Conservation (phyloP, 2,329 filamentous ascomycete species). For the Sphaerulina populicola region DNA sequence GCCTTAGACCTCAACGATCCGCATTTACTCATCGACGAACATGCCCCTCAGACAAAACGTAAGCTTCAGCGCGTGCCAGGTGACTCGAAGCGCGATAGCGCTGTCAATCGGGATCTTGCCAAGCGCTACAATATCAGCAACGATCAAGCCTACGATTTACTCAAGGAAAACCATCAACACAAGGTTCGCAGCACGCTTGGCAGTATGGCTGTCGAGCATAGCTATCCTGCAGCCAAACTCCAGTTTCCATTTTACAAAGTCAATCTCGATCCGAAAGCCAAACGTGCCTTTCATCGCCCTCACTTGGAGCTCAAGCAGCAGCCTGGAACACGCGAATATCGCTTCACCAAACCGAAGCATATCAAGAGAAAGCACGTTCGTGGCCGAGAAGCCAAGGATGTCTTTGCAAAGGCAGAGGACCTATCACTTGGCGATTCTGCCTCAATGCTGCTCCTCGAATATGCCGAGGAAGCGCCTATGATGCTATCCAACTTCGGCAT, state of each 20-base stretch:
- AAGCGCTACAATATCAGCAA: slow-evolving; percentile 93
- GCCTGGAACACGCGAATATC: slow-evolving; percentile 55
- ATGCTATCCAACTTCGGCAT: slow-evolving; percentile 95
- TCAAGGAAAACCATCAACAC: slow-evolving; percentile 95
- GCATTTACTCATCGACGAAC: slow-evolving; percentile 72
- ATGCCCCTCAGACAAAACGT: slow-evolving; percentile 57
- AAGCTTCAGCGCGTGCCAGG: slow-evolving; percentile 37
- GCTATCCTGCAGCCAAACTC: slow-evolving; percentile 79
- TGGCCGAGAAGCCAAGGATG: slow-evolving; percentile 65
- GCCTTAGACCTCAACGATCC: slow-evolving; percentile 83
- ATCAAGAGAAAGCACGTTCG: slow-evolving; percentile 77
- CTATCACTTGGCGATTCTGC: slow-evolving; percentile 79
- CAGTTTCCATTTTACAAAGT: slow-evolving; percentile 96
- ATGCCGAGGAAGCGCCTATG: slow-evolving; percentile 85
- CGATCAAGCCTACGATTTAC: slow-evolving; percentile 85
- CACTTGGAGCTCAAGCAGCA: slow-evolving; percentile 55
- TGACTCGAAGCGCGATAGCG: slow-evolving; percentile 59
- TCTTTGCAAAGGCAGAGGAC: slow-evolving; percentile 73
- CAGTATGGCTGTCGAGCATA: slow-evolving; percentile 88
- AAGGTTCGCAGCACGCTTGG: slow-evolving; percentile 89
- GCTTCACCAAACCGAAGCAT: slow-evolving; percentile 62
- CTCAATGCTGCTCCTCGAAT: slow-evolving; percentile 79
- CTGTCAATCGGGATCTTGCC: slow-evolving; percentile 62
- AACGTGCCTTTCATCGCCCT: slow-evolving; percentile 78
- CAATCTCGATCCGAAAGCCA: slow-evolving; percentile 61